Base-by-base conservation (phyloP, 257 asterid genomes). In the Gentiana dahurica region DNA sequence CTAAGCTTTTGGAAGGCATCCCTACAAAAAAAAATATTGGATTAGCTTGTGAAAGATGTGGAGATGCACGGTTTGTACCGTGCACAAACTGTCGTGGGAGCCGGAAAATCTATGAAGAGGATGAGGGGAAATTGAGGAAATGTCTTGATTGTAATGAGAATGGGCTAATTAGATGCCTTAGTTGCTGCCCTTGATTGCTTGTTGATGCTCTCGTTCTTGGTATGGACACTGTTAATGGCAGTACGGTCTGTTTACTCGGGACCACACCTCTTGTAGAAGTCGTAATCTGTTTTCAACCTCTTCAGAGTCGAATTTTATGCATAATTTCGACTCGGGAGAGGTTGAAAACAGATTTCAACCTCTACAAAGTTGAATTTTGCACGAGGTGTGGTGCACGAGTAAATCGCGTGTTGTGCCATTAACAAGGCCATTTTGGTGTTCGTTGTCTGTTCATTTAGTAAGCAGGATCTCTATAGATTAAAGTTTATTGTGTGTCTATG, bases 31-130 rank as follows among this genome's bases (percentile, higher is more conserved):
- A 12, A 13, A 85, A 83, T 66, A 32, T 48, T 36, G 81, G 83
- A 49, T 71, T 75, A 51, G 83, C 73, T 8, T 90, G 98, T 36
- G 84, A 77, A 65, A 67, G 62, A 57, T 90, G 98, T 77, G 98
- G 95, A 68, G 98, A 87, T 64, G 95, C 87, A 0, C 79, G 98
- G 67, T 90, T 90, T 53, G 56, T 90, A 37, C 95, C 93, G 0
- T 90, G 98, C 72, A 78, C 82, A 3, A 76, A 68, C 63, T 90
- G 98, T 75, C 82, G 70, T 10, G 98, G 97, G 47, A 90, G 95
- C 66, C 70, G 80, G 58, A 90, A 84, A 76, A 72, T 90, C 36
- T 90, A 77, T 36, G 75, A 73, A 68, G 82, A 75, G 57, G 81
- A 71, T 13, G 91, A 80, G 57, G 81, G 83, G 64, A 72, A 52